Conservation (phyloP, 257 asterid species). For the Pogostemon cablin region DNA sequence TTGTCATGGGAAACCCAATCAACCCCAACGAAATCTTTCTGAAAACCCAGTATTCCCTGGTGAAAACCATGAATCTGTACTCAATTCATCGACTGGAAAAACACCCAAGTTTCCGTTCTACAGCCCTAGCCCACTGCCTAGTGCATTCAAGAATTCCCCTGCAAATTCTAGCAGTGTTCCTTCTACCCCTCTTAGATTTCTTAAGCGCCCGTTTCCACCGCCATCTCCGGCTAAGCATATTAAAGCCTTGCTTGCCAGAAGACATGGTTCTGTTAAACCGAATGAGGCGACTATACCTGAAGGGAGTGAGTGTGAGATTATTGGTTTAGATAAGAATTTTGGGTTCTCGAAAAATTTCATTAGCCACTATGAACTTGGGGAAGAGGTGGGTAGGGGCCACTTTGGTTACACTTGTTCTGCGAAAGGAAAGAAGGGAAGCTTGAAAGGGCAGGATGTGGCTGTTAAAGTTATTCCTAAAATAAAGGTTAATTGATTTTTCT, state of each 20-base stretch:
- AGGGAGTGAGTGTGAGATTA: constrained; percentile 83
- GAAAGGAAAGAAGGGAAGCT: constrained; percentile 75
- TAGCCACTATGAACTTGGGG: constrained; percentile 69
- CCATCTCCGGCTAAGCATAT: constrained; percentile 99
- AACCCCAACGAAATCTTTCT: constrained; percentile 56
- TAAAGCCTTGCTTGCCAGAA: constrained; percentile 77
- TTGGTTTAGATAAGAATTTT: constrained; percentile 79
- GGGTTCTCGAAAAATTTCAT: constrained; percentile 72
- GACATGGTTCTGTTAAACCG: constrained; percentile 92
- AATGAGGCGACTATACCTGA: constrained; percentile 90
- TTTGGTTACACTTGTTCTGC: constrained; percentile 91
- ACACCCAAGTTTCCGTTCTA: constrained; percentile 89
- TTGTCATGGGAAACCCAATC: constrained; percentile 89
- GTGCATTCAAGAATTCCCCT: constrained; percentile 86
- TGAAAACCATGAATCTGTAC: constrained; percentile 51
- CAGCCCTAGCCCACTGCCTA: constrained; percentile 88
- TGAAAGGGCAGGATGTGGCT: constrained; percentile 93
- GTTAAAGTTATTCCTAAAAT: constrained; percentile 87
- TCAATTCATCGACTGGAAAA: constrained; percentile 66
- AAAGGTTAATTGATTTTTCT: constrained; percentile 50
- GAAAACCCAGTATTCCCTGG: constrained; percentile 52
- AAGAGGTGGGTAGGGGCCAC: constrained; percentile 93
- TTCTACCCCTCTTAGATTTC: constrained; percentile 85
- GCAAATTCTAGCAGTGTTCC: constrained; percentile 67
- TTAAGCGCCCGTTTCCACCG: constrained; percentile 91